phyloP scores from a whole-genome alignment of 2,329 filamentous ascomycete genomes.

The Claviceps digitariae region DNA sequence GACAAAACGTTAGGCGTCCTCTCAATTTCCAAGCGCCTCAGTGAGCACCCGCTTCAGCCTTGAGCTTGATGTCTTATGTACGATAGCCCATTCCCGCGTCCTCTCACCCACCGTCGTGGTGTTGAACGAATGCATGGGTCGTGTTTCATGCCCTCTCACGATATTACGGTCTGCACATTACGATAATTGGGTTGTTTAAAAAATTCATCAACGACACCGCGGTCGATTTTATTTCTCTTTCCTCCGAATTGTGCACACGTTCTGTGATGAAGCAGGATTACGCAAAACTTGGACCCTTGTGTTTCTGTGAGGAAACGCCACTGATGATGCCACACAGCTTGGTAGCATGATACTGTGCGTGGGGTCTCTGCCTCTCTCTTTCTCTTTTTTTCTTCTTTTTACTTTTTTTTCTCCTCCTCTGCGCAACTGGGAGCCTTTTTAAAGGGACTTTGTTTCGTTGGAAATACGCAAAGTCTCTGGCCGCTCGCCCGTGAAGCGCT shows the following conservation, averaged over 20 bases:
- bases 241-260: not conserved
- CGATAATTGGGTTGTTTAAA: constrained; percentile 6
- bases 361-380: not conserved
- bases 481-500: not conserved
- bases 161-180: constrained; percentile 11
- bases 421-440: not conserved
- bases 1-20: constrained; percentile 46
- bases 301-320: not conserved
- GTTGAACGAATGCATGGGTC: constrained; percentile 8
- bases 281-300: not conserved
- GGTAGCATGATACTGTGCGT: not conserved
- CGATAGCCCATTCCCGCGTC: constrained; percentile 9
- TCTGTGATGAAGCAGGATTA: not conserved
- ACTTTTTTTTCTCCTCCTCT: not conserved
- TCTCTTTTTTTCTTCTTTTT: not conserved
- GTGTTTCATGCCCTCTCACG: constrained; percentile 11
- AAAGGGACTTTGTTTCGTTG: not conserved
- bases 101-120: constrained; percentile 3
- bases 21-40: constrained; percentile 71
- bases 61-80: constrained; percentile 9
- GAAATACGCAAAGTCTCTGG: constrained; percentile 1
- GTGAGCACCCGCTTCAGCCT: constrained; percentile 15
- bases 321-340: not conserved
- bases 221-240: constrained; percentile 1
- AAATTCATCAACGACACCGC: constrained; percentile 3